Conservation (phyloP, 257 asterid genomes). For the Linderniella brevidens region DNA sequence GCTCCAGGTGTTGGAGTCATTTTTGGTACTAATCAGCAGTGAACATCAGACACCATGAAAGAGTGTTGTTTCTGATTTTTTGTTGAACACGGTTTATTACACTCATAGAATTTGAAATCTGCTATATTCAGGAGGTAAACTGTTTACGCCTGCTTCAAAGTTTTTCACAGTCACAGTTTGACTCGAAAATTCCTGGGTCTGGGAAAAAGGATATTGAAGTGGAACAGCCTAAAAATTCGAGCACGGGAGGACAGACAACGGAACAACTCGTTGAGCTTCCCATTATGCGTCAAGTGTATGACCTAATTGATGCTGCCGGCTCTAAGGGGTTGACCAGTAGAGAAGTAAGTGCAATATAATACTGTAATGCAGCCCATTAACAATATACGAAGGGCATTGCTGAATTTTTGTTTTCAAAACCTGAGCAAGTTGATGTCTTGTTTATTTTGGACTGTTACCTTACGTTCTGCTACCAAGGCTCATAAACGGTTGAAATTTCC, state of each 20-base stretch:
- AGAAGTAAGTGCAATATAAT: slow-evolving; percentile 40
- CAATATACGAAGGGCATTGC: background rate
- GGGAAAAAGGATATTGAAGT: slow-evolving; percentile 23
- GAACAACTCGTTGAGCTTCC: slow-evolving; percentile 85
- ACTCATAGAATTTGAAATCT: background rate
- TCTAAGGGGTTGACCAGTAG: slow-evolving; percentile 53
- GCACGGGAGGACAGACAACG: slow-evolving; percentile 54
- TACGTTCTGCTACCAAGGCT: slow-evolving; percentile 1
- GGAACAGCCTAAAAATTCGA: slow-evolving; percentile 26
- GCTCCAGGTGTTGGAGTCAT: too few relatives aligned
- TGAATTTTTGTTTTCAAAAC: background rate
- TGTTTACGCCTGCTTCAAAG: slow-evolving; percentile 68
- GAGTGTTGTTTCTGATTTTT: background rate
- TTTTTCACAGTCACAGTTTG: slow-evolving; percentile 62
- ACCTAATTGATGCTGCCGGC: slow-evolving; percentile 77
- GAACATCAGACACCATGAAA: background rate
- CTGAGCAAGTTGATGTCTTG: background rate
- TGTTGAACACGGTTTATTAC: background rate
- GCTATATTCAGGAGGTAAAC: slow-evolving; percentile 40
- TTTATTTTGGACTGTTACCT: background rate
- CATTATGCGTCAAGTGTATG: slow-evolving; percentile 67
- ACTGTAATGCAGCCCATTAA: slow-evolving; percentile 7
- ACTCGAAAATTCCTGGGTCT: slow-evolving; percentile 31
- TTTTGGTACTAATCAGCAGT: too few relatives aligned
- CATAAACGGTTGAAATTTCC: slow-evolving; percentile 4